A percentile compares a stretch with the other conserved stretches of the same genome.
Evolutionary conservation across 805 yeast species (phyloP).

Genomic region (Pichia eremophila): DNA sequence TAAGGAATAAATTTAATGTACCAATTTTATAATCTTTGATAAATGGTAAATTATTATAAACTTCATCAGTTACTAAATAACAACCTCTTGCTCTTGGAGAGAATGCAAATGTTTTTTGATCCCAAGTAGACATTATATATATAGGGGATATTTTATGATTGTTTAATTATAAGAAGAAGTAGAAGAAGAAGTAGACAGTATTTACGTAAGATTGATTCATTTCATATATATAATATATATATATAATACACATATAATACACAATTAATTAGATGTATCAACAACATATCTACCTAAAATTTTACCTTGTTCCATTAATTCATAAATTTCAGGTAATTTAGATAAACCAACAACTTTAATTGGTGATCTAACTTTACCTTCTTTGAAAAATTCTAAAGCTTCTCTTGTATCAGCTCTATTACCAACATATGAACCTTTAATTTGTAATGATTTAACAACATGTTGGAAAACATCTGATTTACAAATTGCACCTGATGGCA

Average conservation of each 20-base stretch:
- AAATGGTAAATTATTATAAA: slow-evolving; percentile 47
- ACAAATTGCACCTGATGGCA: slow-evolving; percentile 53
- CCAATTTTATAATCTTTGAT: slow-evolving; percentile 54
- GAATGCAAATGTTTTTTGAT: slow-evolving; percentile 46
- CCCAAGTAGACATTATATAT: slow-evolving; percentile 35
- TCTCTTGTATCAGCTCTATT: slow-evolving; percentile 53
- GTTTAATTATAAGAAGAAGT: not conserved
- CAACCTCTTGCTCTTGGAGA: slow-evolving; percentile 55
- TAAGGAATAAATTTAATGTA: slow-evolving; percentile 53
- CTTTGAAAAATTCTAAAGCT: slow-evolving; percentile 44
- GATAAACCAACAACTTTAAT: slow-evolving; percentile 47
- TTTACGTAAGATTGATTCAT: no score
- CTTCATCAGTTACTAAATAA: slow-evolving; percentile 64
- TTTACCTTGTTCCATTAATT: slow-evolving; percentile 52
- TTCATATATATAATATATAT: no score
- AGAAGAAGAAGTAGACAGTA: no score
- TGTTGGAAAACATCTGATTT: slow-evolving; percentile 42
- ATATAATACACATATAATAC: no score
- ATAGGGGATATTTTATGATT: no score
- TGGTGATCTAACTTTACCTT: slow-evolving; percentile 45
- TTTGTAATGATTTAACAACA: slow-evolving; percentile 45
- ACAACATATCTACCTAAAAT: slow-evolving; percentile 58
- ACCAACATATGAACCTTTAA: slow-evolving; percentile 52
- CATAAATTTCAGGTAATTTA: slow-evolving; percentile 38
- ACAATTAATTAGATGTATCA: slow-evolving; percentile 37